Evolutionary conservation across 2,329 filamentous ascomycete genomes (phyloP).

Genomic region (Diaporthe destruens): DNA sequence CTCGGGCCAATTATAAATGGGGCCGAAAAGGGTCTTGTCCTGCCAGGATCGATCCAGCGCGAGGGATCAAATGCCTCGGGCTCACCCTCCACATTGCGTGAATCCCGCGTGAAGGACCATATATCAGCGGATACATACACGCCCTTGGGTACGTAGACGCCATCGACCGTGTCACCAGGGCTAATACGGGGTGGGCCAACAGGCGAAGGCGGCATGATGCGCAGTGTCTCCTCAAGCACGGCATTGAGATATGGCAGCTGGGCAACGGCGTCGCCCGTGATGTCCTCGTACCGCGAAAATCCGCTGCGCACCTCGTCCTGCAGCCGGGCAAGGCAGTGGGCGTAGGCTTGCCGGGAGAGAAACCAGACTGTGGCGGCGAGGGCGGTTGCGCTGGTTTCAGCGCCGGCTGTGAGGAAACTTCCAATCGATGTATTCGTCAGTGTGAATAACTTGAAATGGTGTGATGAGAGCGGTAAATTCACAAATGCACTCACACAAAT

Average conservation of each 20-base stretch:
- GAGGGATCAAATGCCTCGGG: conserved; percentile 46
- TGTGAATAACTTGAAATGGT: fast-evolving
- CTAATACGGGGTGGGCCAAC: conserved; percentile 48
- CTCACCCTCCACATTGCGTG: conserved; percentile 38
- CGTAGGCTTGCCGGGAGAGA: conserved; percentile 32
- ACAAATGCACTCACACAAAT: neutral
- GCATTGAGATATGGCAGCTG: conserved; percentile 28
- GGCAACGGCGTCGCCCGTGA: conserved; percentile 39
- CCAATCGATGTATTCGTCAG: neutral
- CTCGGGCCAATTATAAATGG: conserved; percentile 46
- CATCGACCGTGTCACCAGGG: conserved; percentile 47
- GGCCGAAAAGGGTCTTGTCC: conserved; percentile 37
- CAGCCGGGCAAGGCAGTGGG: conserved; percentile 31
- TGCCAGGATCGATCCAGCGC: conserved; percentile 45
- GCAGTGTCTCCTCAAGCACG: conserved; percentile 36
- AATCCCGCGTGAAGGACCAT: conserved; percentile 46
- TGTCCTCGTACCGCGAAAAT: conserved; percentile 38
- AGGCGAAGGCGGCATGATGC: conserved; percentile 32
- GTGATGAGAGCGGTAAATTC: fast-evolving
- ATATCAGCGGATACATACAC: conserved; percentile 44
- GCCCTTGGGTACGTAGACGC: conserved; percentile 45
- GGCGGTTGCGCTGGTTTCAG: conserved; percentile 43
- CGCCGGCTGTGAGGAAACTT: conserved; percentile 42
- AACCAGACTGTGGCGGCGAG: conserved; percentile 41
- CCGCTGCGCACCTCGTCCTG: conserved; percentile 40